Evolutionary conservation across 2,329 filamentous ascomycete genomes (phyloP).

Genomic region (Septoria linicola): DNA sequence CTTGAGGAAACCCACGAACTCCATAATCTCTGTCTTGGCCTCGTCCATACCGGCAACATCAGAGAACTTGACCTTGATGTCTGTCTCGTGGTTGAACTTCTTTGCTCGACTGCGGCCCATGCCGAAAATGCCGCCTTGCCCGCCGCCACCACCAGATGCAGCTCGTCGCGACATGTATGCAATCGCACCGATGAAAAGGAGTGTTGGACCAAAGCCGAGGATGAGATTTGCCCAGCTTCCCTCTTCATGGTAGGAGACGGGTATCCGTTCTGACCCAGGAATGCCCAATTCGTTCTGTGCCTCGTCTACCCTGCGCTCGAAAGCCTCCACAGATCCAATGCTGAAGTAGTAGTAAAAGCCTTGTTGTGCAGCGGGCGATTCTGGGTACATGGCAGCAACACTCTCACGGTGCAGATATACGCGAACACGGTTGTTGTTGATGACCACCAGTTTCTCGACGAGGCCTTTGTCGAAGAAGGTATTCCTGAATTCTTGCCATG

Average conservation of each 20-base stretch:
- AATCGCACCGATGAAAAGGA: conserved; percentile 80
- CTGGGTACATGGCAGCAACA: conserved; percentile 69
- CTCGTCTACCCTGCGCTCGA: conserved; percentile 83
- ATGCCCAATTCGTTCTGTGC: conserved; percentile 87
- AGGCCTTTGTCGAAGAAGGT: conserved; percentile 95
- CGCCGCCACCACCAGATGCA: conserved; percentile 60
- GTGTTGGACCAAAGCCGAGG: conserved; percentile 79
- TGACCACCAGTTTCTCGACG: conserved; percentile 84
- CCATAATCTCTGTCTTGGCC: conserved; percentile 97
- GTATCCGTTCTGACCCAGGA: conserved; percentile 82
- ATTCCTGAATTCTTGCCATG: conserved; percentile 93
- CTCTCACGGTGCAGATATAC: conserved; percentile 78
- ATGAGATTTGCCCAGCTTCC: conserved; percentile 70
- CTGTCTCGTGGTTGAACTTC: conserved; percentile 95
- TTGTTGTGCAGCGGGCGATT: conserved; percentile 66
- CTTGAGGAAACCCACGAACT: conserved; percentile 96
- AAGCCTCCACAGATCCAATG: conserved; percentile 90
- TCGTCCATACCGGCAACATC: conserved; percentile 98
- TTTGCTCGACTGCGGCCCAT: conserved; percentile 96
- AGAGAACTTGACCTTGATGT: conserved; percentile 93
- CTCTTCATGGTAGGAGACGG: conserved; percentile 81
- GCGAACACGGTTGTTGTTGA: conserved; percentile 73
- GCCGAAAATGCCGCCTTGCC: conserved; percentile 79
- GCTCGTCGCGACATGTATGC: conserved; percentile 77
- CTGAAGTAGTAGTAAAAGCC: conserved; percentile 88